A percentile compares a stretch with the other conserved stretches of the same genome.
Evolutionary conservation across 2,329 filamentous ascomycete species (phyloP).

Genomic region (Bipolaris gigantea): DNA sequence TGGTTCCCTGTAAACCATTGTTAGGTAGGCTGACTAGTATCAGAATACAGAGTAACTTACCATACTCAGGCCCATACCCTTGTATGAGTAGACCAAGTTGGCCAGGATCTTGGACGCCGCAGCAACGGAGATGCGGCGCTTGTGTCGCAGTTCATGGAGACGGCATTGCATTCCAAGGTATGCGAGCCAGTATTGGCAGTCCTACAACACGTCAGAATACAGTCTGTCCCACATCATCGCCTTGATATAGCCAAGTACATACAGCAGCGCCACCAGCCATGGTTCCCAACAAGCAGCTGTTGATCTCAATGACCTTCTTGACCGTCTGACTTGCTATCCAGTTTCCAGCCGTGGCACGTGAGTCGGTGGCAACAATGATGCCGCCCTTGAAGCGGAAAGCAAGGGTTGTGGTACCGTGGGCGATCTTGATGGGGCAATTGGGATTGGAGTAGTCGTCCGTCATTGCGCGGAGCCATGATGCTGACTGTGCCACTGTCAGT

Average conservation of each 20-base stretch:
- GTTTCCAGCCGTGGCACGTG: conserved; percentile 92
- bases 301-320: conserved; percentile 99
- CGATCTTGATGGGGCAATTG: conserved; percentile 97
- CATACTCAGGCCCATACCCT: conserved; percentile 98
- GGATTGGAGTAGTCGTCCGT: conserved; percentile 98
- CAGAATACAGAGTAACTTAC: conserved; percentile 25
- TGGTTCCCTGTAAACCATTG: conserved; percentile 66
- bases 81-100: conserved; percentile 98
- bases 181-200: conserved; percentile 99
- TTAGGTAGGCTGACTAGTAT: conserved; percentile 8
- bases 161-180: conserved; percentile 99
- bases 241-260: background rate
- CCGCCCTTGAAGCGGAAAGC: conserved; percentile 98
- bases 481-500: conserved; percentile 63
- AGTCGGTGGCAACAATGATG: conserved; percentile 98
- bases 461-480: conserved; percentile 92
- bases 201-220: conserved; percentile 53
- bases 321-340: conserved; percentile 99
- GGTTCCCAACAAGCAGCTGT: conserved; percentile 88
- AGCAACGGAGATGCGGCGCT: conserved; percentile 96
- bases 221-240: background rate
- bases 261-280: conserved; percentile 97
- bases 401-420: conserved; percentile 96
- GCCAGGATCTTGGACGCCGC: conserved; percentile 98
- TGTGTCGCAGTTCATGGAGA: conserved; percentile 98